Conservation (phyloP, 2,329 filamentous ascomycete genomes). For the Thielaviopsis euricoi region DNA sequence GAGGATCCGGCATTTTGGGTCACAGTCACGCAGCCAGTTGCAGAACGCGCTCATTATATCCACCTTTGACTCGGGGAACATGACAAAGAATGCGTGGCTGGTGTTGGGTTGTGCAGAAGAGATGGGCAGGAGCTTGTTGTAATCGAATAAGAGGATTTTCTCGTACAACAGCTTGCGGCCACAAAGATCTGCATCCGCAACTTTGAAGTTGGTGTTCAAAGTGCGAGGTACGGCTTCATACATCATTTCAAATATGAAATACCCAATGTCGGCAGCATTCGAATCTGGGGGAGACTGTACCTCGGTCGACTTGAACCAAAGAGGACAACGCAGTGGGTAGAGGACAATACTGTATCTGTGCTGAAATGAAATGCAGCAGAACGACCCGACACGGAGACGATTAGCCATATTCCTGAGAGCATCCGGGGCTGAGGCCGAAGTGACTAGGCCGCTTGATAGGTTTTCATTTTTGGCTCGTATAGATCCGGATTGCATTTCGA, state of each 20-base stretch:
- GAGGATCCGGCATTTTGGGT: conserved; percentile 26
- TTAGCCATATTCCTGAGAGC: conserved; percentile 18
- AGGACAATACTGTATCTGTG: conserved; percentile 22
- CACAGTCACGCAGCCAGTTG: conserved; percentile 27
- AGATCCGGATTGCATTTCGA: conserved; percentile 11
- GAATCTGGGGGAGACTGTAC: conserved; percentile 9
- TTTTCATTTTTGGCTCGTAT: background rate
- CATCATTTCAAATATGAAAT: conserved; percentile 22
- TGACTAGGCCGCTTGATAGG: conserved; percentile 12
- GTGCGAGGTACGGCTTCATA: conserved; percentile 4
- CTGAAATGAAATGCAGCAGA: conserved; percentile 21
- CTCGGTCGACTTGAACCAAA: conserved; percentile 18
- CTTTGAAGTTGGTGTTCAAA: background rate
- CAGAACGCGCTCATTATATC: conserved; percentile 23
- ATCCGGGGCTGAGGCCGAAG: conserved; percentile 2
- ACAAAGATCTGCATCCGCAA: background rate
- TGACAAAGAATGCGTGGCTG: conserved; percentile 28
- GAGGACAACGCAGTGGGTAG: conserved; percentile 21
- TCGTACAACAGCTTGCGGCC: conserved; percentile 16
- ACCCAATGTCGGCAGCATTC: conserved; percentile 17
- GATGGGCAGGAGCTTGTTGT: conserved; percentile 17
- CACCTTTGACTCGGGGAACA: conserved; percentile 27
- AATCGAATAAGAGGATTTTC: conserved; percentile 19
- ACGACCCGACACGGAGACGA: conserved; percentile 20
- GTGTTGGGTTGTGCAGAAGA: conserved; percentile 4